Evolutionary conservation across 78 protist species (phyloP).

Genomic region (Guillardia theta): DNA sequence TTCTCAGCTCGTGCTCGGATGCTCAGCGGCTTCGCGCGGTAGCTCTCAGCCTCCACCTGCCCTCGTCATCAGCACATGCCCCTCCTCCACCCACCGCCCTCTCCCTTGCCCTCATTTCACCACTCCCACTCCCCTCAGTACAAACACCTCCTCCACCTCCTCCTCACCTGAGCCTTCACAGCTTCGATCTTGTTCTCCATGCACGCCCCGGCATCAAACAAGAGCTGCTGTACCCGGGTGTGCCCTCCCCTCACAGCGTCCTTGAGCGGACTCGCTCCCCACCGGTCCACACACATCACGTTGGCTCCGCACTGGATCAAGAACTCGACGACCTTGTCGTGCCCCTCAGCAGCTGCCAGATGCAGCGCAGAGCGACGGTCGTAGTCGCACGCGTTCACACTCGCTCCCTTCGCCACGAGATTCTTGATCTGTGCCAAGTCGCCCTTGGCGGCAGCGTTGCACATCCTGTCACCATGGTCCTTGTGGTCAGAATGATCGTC

Average conservation of each 20-base stretch:
- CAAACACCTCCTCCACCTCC: neutral
- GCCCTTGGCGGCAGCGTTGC: neutral
- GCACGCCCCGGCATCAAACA: neutral
- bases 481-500: neutral
- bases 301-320: neutral
- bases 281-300: slow-evolving; percentile 21
- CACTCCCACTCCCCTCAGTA: neutral
- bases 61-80: neutral
- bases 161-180: neutral
- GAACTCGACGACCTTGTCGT: neutral
- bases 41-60: neutral
- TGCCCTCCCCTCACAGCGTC: slow-evolving; percentile 57
- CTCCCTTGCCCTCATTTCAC: neutral
- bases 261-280: slow-evolving; percentile 74
- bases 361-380: neutral
- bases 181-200: neutral
- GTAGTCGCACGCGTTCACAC: neutral
- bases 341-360: slow-evolving; percentile 13
- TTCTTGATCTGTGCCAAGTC: neutral
- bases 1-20: neutral
- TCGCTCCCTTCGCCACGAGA: neutral
- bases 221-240: neutral
- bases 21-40: neutral
- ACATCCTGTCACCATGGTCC: neutral
- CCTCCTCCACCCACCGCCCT: neutral